Conservation (phyloP, 2,329 filamentous ascomycete species). For the Aspergillus costaricaensis region DNA sequence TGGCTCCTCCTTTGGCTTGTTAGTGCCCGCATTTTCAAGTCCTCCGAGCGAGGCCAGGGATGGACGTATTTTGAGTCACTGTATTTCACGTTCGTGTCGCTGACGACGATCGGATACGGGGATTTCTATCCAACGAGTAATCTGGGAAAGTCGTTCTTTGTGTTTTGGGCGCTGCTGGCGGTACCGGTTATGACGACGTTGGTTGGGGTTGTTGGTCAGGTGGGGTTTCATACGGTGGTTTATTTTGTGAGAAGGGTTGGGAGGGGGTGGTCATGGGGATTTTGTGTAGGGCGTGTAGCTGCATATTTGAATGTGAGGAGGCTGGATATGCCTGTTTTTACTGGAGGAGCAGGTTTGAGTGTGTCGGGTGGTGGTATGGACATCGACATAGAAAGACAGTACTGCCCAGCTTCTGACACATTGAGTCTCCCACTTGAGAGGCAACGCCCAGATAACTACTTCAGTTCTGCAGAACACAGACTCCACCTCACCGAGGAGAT, state of each 20-base stretch:
- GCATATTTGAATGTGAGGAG: background rate
- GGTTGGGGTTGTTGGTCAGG: background rate
- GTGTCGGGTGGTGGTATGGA: background rate
- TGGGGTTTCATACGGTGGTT: background rate
- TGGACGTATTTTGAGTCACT: slow-evolving; percentile 57
- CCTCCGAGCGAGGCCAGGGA: slow-evolving; percentile 47
- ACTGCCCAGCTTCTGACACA: background rate
- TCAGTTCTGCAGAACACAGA: background rate
- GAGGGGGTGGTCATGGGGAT: background rate
- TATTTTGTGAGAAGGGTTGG: background rate
- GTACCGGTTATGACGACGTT: slow-evolving; percentile 54
- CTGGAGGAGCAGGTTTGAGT: background rate
- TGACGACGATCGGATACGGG: slow-evolving; percentile 60
- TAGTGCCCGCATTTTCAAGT: slow-evolving; percentile 54
- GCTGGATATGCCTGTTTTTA: background rate
- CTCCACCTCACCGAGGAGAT: background rate
- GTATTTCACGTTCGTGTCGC: slow-evolving; percentile 56
- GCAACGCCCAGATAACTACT: no score
- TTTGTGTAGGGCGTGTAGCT: background rate
- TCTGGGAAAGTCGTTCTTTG: slow-evolving; percentile 57
- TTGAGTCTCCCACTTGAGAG: no score
- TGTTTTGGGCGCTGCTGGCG: slow-evolving; percentile 59
- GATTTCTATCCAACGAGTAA: slow-evolving; percentile 52
- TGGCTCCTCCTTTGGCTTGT: slow-evolving; percentile 48
- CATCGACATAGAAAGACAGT: background rate